Evolutionary conservation across 1,284 basidiomycete genomes (phyloP), one percentile per base, ranked within the genome.

Genomic region (Bothia castanella): DNA sequence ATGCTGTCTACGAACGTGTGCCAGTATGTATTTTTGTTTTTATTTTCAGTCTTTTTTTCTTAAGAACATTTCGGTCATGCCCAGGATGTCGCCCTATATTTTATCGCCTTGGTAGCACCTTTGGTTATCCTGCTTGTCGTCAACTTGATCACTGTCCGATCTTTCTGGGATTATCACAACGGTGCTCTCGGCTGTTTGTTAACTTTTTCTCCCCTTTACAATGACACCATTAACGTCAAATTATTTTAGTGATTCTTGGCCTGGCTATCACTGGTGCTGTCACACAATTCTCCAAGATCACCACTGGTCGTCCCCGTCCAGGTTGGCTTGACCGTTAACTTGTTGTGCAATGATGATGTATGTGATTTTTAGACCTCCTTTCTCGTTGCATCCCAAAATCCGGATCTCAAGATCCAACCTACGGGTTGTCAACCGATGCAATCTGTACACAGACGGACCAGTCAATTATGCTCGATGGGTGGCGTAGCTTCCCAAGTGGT

Each of bases 401-500:
- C 0, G 89, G 85, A 2, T 76, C 85, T 2, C 68, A 67, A 1
- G 87, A 97, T 61, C 82, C 88, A 2, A 66, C 76, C 1, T 94
- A 80, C 55, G 89, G 90, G 0, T 75, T 98, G 11, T 85, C 85
- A 0, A 86, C 78, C 3, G 82, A 79, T 46, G 75, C 77, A 2
- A 86, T 97, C 47, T 99, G 96, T 70, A 92, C 90, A 1, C 81
- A 85, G 58, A 77, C 76, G 1, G 72, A 91, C 61, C 61, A 66
- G 13, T 55, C 63, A 14, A 76, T 83, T 7, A 68, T 95, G 58
- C 72, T 77, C 29, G 92, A 96, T 65, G 95, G 95, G 0, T 98
- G 94, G 75, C 82, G 91, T 60, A 93, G 89, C 64, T 97, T 99
- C 70, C 92, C 92, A 5, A 93, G 89, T 44, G 96, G 96, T 0